Evolutionary conservation across 1,139 yeast genomes (phyloP).

Genomic region (Candida tropicalis): DNA sequence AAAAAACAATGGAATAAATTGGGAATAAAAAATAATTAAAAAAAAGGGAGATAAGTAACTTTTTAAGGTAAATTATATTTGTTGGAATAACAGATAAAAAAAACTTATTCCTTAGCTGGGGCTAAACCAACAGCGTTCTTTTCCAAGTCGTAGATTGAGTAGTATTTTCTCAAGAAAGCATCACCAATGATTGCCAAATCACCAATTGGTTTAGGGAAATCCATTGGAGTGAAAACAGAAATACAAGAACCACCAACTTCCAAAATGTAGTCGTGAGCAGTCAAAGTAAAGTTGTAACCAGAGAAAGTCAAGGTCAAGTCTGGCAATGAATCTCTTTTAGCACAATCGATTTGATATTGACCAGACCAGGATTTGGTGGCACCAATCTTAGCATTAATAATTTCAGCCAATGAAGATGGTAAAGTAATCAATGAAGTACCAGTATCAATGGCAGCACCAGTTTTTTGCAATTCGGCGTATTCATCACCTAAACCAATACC

Average conservation of each 20-base stretch:
- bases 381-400: slow-evolving; percentile 91
- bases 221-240: slow-evolving; percentile 96
- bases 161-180: slow-evolving; percentile 92
- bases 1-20: not conserved
- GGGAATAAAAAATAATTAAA: not conserved
- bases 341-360: slow-evolving; percentile 92
- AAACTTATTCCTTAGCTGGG: slow-evolving; percentile 14
- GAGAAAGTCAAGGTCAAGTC: slow-evolving; percentile 86
- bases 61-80: not conserved
- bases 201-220: slow-evolving; percentile 95
- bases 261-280: slow-evolving; percentile 87
- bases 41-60: not conserved
- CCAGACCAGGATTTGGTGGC: slow-evolving; percentile 98
- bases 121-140: slow-evolving; percentile 95
- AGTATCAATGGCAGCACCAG: slow-evolving; percentile 98
- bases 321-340: slow-evolving; percentile 76
- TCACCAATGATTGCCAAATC: slow-evolving; percentile 96
- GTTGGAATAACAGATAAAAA: not conserved
- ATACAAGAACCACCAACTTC: slow-evolving; percentile 94
- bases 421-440: slow-evolving; percentile 95
- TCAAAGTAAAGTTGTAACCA: slow-evolving; percentile 87
- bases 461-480: slow-evolving; percentile 74
- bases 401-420: slow-evolving; percentile 94
- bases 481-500: slow-evolving; percentile 91
- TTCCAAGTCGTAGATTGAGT: slow-evolving; percentile 89